phyloP scores from a whole-genome alignment of 2,329 filamentous ascomycete species.

The Fusarium sp. region DNA sequence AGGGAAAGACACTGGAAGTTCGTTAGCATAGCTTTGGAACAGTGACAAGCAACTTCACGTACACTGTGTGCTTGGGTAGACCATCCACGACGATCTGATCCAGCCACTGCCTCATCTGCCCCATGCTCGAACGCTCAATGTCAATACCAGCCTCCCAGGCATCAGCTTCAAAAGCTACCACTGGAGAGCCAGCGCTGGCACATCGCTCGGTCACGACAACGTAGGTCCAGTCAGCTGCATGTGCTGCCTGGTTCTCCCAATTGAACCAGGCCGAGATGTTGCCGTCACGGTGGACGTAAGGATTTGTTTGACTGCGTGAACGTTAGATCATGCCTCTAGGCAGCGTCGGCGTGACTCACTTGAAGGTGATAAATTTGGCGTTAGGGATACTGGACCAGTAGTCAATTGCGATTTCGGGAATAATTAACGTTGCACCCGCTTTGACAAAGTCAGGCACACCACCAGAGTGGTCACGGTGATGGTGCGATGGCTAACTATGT shows the following conservation, averaged over 20 bases:
- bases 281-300: constrained; percentile 7
- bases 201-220: constrained; percentile 12
- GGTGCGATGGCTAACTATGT: constrained; percentile 20
- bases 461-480: constrained; percentile 29
- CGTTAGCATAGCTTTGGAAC: rapidly evolving
- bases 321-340: background rate
- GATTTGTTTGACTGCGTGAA: constrained; percentile 9
- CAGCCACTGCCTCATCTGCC: constrained; percentile 2
- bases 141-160: background rate
- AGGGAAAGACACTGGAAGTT: background rate
- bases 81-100: background rate
- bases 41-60: rapidly evolving
- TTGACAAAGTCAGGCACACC: constrained; percentile 14
- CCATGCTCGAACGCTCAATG: background rate
- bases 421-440: constrained; percentile 8
- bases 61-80: background rate
- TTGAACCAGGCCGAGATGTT: constrained; percentile 24
- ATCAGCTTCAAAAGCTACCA: background rate
- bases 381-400: constrained; percentile 25
- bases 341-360: constrained; percentile 5
- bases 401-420: constrained; percentile 13
- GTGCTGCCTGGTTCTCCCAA: constrained; percentile 17
- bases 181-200: background rate
- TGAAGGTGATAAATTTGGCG: constrained; percentile 19
- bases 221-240: constrained; percentile 26